These are phyloP conservation scores for Penicilliopsis zonata DNA, from an alignment of 495 filamentous ascomycete genomes.

Conservation along the genomic window DNA sequence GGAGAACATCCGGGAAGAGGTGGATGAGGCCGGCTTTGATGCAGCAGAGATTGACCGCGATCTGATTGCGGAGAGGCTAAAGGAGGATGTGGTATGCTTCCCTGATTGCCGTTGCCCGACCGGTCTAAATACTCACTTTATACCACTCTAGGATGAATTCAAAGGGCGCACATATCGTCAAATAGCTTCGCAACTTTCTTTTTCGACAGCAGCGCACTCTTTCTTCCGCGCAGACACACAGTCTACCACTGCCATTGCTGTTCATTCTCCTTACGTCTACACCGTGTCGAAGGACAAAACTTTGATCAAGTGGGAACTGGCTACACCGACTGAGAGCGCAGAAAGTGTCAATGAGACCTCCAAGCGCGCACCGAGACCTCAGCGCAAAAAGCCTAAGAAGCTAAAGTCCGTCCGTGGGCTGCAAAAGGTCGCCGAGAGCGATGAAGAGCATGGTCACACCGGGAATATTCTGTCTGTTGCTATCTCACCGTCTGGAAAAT, in stretches of 20 bases:
- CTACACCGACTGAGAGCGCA: slow-evolving; percentile 22
- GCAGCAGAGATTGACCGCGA: slow-evolving; percentile 87
- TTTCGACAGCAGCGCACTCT: slow-evolving; percentile 47
- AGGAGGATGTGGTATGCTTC: slow-evolving; percentile 65
- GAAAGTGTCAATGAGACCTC: slow-evolving; percentile 42
- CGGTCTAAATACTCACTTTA: slow-evolving; percentile 3
- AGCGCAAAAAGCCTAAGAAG: slow-evolving; percentile 58
- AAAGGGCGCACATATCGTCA: slow-evolving; percentile 81
- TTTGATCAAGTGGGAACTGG: slow-evolving; percentile 78
- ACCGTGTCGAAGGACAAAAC: slow-evolving; percentile 76
- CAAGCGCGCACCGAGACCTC: slow-evolving; percentile 52
- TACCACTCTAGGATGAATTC: slow-evolving; percentile 55
- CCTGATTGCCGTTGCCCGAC: not conserved
- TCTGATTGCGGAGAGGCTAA: slow-evolving; percentile 75
- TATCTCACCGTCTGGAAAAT: slow-evolving; percentile 79
- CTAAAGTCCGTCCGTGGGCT: slow-evolving; percentile 55
- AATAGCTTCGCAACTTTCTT: slow-evolving; percentile 57
- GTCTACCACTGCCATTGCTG: slow-evolving; percentile 66
- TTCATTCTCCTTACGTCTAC: slow-evolving; percentile 68
- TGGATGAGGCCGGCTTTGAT: slow-evolving; percentile 76
- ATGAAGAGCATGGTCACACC: slow-evolving; percentile 60
- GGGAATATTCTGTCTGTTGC: slow-evolving; percentile 69
- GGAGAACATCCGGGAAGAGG: slow-evolving; percentile 75
- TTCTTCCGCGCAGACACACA: slow-evolving; percentile 67
- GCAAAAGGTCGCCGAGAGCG: slow-evolving; percentile 46